Base-by-base conservation (phyloP, 495 filamentous ascomycete genomes). In the Lophium mytilinum region DNA sequence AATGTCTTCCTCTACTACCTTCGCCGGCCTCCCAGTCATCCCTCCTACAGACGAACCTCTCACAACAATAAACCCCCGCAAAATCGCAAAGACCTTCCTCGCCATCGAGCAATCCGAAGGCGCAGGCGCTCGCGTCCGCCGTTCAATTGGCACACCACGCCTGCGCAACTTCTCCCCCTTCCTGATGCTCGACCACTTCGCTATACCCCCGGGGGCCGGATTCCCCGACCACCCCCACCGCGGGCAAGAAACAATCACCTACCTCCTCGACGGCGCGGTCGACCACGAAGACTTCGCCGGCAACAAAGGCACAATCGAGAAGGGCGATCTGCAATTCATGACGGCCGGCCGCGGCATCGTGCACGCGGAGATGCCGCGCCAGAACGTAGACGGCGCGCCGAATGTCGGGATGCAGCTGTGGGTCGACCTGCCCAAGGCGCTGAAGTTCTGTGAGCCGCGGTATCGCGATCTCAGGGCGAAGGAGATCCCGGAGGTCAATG, bases 271-370 rank as follows among this genome's bases (percentile, higher is more conserved):
- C 1, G 92, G 92, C 51, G 88, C 78, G 0, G 84, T 96, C 55
- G 92, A 96, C 74, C 92, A 97, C 63, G 93, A 96, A 73, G 92
- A 97, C 65, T 97, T 97, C 57, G 86, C 89, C 1, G 93, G 93
- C 3, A 85, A 94, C 73, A 79, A 78, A 37, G 93, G 91, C 48
- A 91, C 87, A 5, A 92, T 98, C 59, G 79, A 86, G 50, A 70
- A 85, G 0, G 92, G 92, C 3, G 93, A 95, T 56, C 71, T 97
- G 41, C 92, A 97, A 68, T 97, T 97, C 80, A 97, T 97, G 92
- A 96, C 92, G 0, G 92, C 92, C 4, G 92, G 92, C 0, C 75
- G 80, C 4, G 92, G 92, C 6, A 95, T 96, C 66, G 86, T 97
- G 79, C 92, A 97, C 67, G 89, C 93, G 9, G 92, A 97, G 74